Percentiles rank a stretch among this genome's conserved stretches.
phyloP scores from a whole-genome alignment of 208 protist genomes.

The Porcisia deanei region DNA sequence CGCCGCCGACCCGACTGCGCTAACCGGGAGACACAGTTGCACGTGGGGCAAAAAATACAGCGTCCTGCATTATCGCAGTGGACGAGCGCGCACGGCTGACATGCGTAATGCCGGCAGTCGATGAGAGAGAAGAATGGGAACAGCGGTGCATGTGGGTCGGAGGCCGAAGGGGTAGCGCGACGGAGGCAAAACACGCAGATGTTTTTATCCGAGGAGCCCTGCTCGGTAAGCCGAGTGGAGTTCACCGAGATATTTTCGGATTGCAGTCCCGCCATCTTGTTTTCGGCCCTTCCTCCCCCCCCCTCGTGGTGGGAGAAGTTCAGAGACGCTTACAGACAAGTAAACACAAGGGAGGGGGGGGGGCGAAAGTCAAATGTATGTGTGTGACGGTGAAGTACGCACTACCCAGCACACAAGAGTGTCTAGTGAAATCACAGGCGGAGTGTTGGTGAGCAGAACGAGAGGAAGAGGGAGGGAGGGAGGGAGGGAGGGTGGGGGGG shows the following conservation, averaged over 20 bases:
- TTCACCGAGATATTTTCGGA: constrained; percentile 82
- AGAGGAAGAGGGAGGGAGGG: not conserved
- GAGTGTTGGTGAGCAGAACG: not conserved
- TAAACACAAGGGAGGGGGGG: not conserved
- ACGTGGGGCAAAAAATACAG: constrained; percentile 70
- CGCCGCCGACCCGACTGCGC: constrained; percentile 72
- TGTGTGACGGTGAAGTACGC: too few relatives aligned
- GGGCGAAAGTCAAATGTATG: not conserved
- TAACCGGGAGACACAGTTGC: constrained; percentile 75
- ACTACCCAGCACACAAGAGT: too few relatives aligned
- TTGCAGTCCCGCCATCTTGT: constrained; percentile 67
- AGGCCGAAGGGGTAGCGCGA: constrained; percentile 36
- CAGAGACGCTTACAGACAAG: not conserved
- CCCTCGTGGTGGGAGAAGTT: not conserved
- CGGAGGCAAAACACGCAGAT: constrained; percentile 73
- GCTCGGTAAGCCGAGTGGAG: constrained; percentile 39
- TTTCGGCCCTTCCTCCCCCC: too few relatives aligned
- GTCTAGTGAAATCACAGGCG: too few relatives aligned
- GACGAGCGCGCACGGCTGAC: constrained; percentile 89
- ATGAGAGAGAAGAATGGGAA: constrained; percentile 90
- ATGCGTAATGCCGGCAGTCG: constrained; percentile 89
- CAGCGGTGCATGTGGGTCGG: constrained; percentile 77
- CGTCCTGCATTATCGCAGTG: constrained; percentile 78
- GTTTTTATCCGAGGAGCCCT: constrained; percentile 30
- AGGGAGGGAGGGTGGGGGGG: not conserved